Evolutionary conservation across 2,329 filamentous ascomycete genomes (phyloP).

Genomic region (Cadophora sp.): DNA sequence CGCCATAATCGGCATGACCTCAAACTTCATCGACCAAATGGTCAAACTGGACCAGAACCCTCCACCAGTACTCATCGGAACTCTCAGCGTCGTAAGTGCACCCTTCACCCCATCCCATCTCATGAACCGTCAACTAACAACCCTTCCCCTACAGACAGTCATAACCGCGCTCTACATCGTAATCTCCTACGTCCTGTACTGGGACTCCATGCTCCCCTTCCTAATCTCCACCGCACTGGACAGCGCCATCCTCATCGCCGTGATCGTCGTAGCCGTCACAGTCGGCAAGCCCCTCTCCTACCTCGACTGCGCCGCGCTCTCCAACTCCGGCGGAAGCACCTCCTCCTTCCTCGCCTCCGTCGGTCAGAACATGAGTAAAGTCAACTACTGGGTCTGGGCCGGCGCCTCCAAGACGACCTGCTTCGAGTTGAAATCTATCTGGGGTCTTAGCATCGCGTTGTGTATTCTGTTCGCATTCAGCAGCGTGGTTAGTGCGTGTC

Average conservation of each 20-base stretch:
- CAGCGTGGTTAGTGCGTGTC: slow-evolving; percentile 60
- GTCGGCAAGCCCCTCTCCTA: slow-evolving; percentile 83
- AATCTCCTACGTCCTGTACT: slow-evolving; percentile 82
- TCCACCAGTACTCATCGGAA: slow-evolving; percentile 77
- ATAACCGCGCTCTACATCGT: slow-evolving; percentile 80
- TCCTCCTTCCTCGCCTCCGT: slow-evolving; percentile 53
- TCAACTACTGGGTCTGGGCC: slow-evolving; percentile 56
- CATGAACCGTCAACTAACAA: slow-evolving; percentile 34
- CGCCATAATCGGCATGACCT: slow-evolving; percentile 78
- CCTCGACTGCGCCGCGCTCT: slow-evolving; percentile 70
- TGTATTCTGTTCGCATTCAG: slow-evolving; percentile 75
- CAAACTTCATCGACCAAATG: slow-evolving; percentile 83
- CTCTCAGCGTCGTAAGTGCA: slow-evolving; percentile 76
- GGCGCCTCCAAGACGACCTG: slow-evolving; percentile 69
- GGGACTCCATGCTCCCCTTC: slow-evolving; percentile 77
- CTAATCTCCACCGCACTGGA: slow-evolving; percentile 73
- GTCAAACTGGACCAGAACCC: slow-evolving; percentile 68
- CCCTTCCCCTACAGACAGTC: slow-evolving; percentile 63
- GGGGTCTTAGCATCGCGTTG: slow-evolving; percentile 83
- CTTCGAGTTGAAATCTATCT: slow-evolving; percentile 84
- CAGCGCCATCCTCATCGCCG: slow-evolving; percentile 72
- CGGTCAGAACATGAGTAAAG: slow-evolving; percentile 51
- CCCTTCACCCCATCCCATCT: background rate
- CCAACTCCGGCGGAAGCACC: slow-evolving; percentile 49
- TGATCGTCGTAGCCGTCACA: slow-evolving; percentile 77